phyloP scores from a whole-genome alignment of 192 early-diverging fungal species.

The Lobosporangium transversale region DNA sequence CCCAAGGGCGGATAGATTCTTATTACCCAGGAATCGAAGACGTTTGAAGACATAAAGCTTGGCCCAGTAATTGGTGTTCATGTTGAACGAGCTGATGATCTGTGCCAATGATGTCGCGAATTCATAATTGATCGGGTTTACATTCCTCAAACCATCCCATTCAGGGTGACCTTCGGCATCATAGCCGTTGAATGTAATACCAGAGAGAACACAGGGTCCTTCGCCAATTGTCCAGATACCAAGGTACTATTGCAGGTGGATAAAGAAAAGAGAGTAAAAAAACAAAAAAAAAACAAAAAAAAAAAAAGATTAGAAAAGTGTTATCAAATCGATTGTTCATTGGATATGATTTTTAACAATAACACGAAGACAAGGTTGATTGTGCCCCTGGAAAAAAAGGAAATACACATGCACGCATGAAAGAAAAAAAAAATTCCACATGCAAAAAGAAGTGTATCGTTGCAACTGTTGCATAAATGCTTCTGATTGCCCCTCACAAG shows the following conservation, averaged over 20 bases:
- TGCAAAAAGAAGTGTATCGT: too few relatives aligned
- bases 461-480: too few relatives aligned
- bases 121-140: constrained; percentile 59
- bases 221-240: constrained; percentile 71
- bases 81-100: constrained; percentile 68
- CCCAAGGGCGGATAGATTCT: constrained; percentile 58
- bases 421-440: constrained; percentile 11
- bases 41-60: constrained; percentile 72
- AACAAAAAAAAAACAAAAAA: neutral
- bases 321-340: neutral
- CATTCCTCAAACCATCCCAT: constrained; percentile 67
- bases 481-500: too few relatives aligned
- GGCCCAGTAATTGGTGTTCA: constrained; percentile 73
- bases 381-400: too few relatives aligned
- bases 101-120: constrained; percentile 61
- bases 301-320: constrained; percentile 1
- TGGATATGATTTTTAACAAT: too few relatives aligned
- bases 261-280: neutral
- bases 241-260: constrained; percentile 64
- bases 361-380: neutral
- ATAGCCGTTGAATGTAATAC: constrained; percentile 66
- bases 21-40: constrained; percentile 65
- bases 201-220: constrained; percentile 63
- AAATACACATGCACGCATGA: neutral
- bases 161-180: constrained; percentile 54